Evolutionary conservation across 2,329 filamentous ascomycete genomes (phyloP).

Genomic region (Teratosphaeria destructans): DNA sequence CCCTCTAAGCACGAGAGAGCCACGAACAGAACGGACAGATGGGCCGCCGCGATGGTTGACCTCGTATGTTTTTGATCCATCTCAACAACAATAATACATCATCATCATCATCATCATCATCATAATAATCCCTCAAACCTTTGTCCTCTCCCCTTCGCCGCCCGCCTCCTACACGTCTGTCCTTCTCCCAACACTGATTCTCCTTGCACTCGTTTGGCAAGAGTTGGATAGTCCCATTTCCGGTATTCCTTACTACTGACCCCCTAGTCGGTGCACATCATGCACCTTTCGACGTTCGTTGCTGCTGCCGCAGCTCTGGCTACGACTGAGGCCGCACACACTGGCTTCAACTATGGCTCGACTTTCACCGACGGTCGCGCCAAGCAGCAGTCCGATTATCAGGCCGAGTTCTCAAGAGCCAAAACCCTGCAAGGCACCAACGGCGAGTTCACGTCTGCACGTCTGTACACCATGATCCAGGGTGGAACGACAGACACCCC

Average conservation of each 20-base stretch:
- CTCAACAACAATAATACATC: not conserved
- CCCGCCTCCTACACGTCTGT: not conserved
- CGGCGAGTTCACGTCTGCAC: slow-evolving; percentile 51
- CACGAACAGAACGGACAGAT: not conserved
- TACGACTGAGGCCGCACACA: slow-evolving; percentile 29
- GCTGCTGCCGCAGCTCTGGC: slow-evolving; percentile 30
- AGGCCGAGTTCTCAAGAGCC: slow-evolving; percentile 58
- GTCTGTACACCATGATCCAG: slow-evolving; percentile 70
- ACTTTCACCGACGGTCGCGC: slow-evolving; percentile 49
- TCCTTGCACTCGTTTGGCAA: not conserved
- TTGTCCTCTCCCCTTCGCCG: not conserved
- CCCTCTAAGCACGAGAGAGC: not conserved
- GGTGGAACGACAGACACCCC: slow-evolving; percentile 52
- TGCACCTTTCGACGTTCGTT: slow-evolving; percentile 25
- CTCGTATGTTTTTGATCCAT: not conserved
- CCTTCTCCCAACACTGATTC: not conserved
- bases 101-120: not conserved
- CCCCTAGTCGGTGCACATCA: slow-evolving; percentile 6
- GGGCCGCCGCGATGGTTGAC: not conserved
- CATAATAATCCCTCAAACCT: not conserved
- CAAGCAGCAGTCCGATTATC: slow-evolving; percentile 56
- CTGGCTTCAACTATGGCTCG: slow-evolving; percentile 67
- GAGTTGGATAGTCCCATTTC: not conserved
- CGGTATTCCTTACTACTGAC: not conserved
- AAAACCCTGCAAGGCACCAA: slow-evolving; percentile 51